Conservation (phyloP, 768 basidiomycete species). For the Paxillus rubicundulus region DNA sequence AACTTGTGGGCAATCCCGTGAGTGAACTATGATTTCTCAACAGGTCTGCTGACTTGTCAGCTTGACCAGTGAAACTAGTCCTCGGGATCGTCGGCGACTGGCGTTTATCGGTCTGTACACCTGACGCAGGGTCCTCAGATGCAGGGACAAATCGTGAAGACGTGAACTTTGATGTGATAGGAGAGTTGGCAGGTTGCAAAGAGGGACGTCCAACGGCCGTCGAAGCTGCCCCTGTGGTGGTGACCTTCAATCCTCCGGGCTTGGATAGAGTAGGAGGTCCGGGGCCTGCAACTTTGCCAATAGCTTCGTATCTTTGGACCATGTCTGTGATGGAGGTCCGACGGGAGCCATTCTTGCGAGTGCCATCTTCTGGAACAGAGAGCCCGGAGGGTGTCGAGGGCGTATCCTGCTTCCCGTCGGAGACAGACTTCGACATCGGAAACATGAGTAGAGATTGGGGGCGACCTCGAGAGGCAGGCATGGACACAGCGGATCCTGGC, state of each 20-base stretch:
- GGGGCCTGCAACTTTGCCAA: conserved; percentile 37
- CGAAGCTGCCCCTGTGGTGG: conserved; percentile 10
- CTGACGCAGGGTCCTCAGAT: conserved; percentile 8
- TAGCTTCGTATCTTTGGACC: conserved; percentile 79
- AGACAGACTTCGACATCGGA: conserved; percentile 42
- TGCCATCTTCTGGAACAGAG: conserved; percentile 46
- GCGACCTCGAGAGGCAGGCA: conserved; percentile 50
- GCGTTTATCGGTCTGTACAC: conserved; percentile 21
- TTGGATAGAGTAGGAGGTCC: conserved; percentile 33
- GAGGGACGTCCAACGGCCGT: conserved; percentile 18
- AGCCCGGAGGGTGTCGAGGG: conserved; percentile 37
- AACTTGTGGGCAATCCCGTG: conserved; percentile 20
- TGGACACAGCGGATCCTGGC: conserved; percentile 19
- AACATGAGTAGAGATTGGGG: conserved; percentile 84
- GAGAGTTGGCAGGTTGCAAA: conserved; percentile 22
- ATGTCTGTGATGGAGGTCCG: conserved; percentile 84
- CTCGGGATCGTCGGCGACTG: conserved; percentile 10
- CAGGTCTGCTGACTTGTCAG: conserved; percentile 14
- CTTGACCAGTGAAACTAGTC: conserved; percentile 16
- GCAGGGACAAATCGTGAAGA: conserved; percentile 18
- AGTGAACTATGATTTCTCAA: conserved; percentile 15
- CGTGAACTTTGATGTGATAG: conserved; percentile 20
- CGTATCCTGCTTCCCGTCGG: conserved; percentile 38
- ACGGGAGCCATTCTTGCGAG: conserved; percentile 40
- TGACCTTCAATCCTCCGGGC: conserved; percentile 25